Evolutionary conservation across 306 rosid species (phyloP).

Genomic region (Hippophae rhamnoides): DNA sequence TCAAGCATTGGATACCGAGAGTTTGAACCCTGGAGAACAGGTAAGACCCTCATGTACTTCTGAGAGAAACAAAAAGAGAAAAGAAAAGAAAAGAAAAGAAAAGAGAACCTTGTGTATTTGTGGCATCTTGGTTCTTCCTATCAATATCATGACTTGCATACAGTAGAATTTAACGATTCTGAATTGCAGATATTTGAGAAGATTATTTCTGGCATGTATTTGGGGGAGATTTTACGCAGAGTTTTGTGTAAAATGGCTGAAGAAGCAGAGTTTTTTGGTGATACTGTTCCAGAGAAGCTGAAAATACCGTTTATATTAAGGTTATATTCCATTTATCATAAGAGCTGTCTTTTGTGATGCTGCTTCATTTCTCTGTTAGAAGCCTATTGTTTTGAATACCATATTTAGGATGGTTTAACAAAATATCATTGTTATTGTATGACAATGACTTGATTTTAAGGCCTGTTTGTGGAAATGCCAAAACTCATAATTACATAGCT

Average conservation of each 20-base stretch:
- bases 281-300: constrained; percentile 68
- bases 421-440: too few species aligned
- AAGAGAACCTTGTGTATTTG: too few species aligned
- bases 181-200: constrained; percentile 73
- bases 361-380: too few species aligned
- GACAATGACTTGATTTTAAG: too few species aligned
- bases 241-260: constrained; percentile 76
- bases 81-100: too few species aligned
- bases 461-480: too few species aligned
- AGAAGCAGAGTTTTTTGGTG: constrained; percentile 84
- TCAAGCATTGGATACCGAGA: constrained; percentile 57
- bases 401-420: too few species aligned
- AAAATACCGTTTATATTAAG: constrained; percentile 63
- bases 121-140: not conserved
- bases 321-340: constrained; percentile 18
- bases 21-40: constrained; percentile 98
- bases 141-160: constrained; percentile 8
- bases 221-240: constrained; percentile 84
- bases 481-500: too few species aligned
- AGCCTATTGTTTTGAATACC: too few species aligned
- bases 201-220: constrained; percentile 94
- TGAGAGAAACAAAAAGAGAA: too few species aligned
- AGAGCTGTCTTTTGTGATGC: too few species aligned
- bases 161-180: constrained; percentile 20
- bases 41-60: constrained; percentile 19